Evolutionary conservation across 1,284 basidiomycete species (phyloP).

Genomic region (Malassezia pachydermatis): DNA sequence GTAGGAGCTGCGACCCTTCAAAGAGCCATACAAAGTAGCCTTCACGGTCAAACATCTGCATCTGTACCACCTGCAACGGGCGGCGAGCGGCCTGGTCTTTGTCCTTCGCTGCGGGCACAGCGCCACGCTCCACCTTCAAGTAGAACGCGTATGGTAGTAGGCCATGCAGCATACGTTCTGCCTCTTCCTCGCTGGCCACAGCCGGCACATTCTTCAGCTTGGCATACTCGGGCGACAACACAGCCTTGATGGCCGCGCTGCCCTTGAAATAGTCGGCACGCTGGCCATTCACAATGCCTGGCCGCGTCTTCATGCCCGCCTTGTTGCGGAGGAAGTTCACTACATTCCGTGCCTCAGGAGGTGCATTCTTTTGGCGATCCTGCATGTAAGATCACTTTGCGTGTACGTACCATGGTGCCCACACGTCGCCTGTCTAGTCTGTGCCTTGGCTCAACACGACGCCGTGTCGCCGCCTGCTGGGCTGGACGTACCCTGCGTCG

Average conservation of each 20-base stretch:
- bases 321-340: constrained; percentile 44
- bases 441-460: too few relatives aligned
- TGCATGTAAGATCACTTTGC: too few relatives aligned
- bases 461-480: too few relatives aligned
- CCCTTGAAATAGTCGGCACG: constrained; percentile 95
- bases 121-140: constrained; percentile 49
- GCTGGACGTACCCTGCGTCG: too few relatives aligned
- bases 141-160: constrained; percentile 59
- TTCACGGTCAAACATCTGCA: constrained; percentile 57
- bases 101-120: constrained; percentile 58
- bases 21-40: constrained; percentile 82
- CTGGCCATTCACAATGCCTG: constrained; percentile 85
- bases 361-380: constrained; percentile 41
- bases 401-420: not conserved
- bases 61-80: constrained; percentile 58
- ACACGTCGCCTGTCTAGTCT: too few relatives aligned
- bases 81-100: constrained; percentile 26
- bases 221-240: constrained; percentile 77
- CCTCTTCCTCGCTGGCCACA: constrained; percentile 61
- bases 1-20: constrained; percentile 84
- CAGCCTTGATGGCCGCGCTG: constrained; percentile 62
- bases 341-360: constrained; percentile 28
- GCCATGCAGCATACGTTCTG: constrained; percentile 59
- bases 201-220: constrained; percentile 64
- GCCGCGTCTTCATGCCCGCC: constrained; percentile 75